Conservation (phyloP, 1,284 basidiomycete species). For the Ustilago curta region DNA sequence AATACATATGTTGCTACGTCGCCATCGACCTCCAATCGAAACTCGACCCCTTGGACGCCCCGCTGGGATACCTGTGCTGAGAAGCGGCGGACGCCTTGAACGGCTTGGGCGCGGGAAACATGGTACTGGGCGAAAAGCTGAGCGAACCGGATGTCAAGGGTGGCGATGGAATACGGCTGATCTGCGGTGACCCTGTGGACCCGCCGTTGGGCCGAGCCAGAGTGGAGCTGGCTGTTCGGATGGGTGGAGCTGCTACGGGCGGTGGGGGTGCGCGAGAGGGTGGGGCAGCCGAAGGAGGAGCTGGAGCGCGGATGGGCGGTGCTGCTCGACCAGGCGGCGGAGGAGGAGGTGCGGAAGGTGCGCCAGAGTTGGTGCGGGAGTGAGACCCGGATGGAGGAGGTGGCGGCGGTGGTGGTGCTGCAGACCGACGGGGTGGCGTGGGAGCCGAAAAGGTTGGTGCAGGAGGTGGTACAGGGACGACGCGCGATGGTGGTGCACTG, state of each 20-base stretch:
- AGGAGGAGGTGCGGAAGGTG: slow-evolving; percentile 72
- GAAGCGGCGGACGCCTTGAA: slow-evolving; percentile 44
- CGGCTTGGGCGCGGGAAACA: slow-evolving; percentile 43
- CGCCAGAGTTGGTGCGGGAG: slow-evolving; percentile 27
- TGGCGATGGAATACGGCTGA: slow-evolving; percentile 38
- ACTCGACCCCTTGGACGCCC: slow-evolving; percentile 31
- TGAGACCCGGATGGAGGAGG: slow-evolving; percentile 49
- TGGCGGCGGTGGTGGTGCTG: slow-evolving; percentile 82
- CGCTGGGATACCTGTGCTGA: slow-evolving; percentile 46
- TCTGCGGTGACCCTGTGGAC: slow-evolving; percentile 2
- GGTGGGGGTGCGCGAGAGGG: slow-evolving; percentile 76
- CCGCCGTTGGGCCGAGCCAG: slow-evolving; percentile 30
- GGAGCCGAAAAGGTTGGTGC: slow-evolving; percentile 30
- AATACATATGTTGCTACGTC: background rate
- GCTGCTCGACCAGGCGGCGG: slow-evolving; percentile 78
- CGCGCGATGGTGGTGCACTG: slow-evolving; percentile 20
- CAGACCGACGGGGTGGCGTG: slow-evolving; percentile 78
- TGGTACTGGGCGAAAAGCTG: slow-evolving; percentile 32
- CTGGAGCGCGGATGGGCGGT: slow-evolving; percentile 77
- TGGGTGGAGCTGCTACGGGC: slow-evolving; percentile 71
- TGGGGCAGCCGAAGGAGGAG: slow-evolving; percentile 75
- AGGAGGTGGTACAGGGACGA: slow-evolving; percentile 30
- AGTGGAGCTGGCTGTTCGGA: slow-evolving; percentile 50
- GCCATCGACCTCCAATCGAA: slow-evolving; percentile 44
- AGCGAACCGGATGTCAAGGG: slow-evolving; percentile 38